Percentiles rank a stretch among this genome's conserved stretches.
These are phyloP conservation scores for Elsinoe ampelina DNA, from an alignment of 2,329 filamentous ascomycete genomes.

Conservation along the genomic window DNA sequence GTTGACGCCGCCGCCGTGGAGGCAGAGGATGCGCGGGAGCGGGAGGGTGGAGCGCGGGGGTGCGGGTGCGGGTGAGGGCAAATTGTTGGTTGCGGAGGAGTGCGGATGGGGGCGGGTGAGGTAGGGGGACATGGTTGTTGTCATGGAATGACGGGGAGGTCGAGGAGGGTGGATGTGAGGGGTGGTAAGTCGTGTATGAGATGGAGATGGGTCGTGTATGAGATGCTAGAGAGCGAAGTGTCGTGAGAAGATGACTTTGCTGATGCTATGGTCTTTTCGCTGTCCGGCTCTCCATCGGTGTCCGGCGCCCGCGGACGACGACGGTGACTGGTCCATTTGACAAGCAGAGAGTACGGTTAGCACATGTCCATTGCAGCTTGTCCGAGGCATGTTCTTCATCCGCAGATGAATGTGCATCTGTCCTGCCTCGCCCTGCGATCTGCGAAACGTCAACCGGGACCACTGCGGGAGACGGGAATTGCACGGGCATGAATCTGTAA, in stretches of 20 bases:
- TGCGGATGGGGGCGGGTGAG: background rate
- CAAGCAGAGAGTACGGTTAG: background rate
- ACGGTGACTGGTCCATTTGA: background rate
- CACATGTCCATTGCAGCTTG: background rate
- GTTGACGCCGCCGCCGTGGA: slow-evolving; percentile 72
- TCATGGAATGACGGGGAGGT: background rate
- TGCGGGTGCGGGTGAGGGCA: background rate
- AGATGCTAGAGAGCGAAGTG: too few relatives aligned
- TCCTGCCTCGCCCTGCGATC: background rate
- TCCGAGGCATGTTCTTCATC: background rate
- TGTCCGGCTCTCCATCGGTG: slow-evolving; percentile 14
- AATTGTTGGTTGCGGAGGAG: background rate
- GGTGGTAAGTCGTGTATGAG: background rate
- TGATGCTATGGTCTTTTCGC: background rate
- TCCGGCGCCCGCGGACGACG: background rate
- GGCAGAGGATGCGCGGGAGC: slow-evolving; percentile 61
- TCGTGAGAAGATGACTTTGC: too few relatives aligned
- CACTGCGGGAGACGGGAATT: slow-evolving; percentile 1
- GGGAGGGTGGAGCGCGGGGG: slow-evolving; percentile 17
- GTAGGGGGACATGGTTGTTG: slow-evolving; percentile 1
- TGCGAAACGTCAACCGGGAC: background rate
- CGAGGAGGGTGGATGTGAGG: background rate
- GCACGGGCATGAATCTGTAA: background rate
- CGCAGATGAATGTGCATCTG: background rate
- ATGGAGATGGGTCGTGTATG: background rate